Evolutionary conservation across 768 basidiomycete species (phyloP).

Genomic region (Boletus patriciae): DNA sequence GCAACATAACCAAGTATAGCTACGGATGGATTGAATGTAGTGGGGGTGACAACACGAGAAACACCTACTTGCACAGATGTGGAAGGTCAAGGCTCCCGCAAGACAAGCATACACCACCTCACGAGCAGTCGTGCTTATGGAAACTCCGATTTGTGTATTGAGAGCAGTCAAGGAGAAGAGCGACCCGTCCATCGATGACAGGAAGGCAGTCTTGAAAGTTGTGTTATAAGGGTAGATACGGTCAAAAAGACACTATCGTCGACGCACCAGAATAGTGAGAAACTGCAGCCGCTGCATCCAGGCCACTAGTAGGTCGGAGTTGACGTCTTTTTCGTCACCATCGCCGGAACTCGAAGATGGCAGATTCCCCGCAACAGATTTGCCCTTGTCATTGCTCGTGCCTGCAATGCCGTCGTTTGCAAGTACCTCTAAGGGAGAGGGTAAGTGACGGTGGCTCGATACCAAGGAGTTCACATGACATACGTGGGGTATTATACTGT

Average conservation of each 20-base stretch:
- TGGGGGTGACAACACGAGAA: neutral
- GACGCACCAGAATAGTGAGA: slow-evolving; percentile 31
- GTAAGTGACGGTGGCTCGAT: neutral
- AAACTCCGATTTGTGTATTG: slow-evolving; percentile 19
- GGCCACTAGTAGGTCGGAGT: slow-evolving; percentile 20
- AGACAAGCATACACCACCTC: slow-evolving; percentile 32
- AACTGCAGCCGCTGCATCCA: slow-evolving; percentile 31
- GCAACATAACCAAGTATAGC: slow-evolving; percentile 30
- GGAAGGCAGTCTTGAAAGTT: slow-evolving; percentile 30
- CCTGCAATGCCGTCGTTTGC: slow-evolving; percentile 9
- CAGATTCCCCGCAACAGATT: neutral
- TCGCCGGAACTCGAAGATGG: neutral
- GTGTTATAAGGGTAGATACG: neutral
- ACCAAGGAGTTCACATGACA: neutral
- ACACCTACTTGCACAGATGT: slow-evolving; percentile 30
- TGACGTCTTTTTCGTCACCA: slow-evolving; percentile 4
- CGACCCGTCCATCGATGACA: slow-evolving; percentile 28
- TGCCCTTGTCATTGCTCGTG: slow-evolving; percentile 1
- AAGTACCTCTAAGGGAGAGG: neutral
- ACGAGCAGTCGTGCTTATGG: slow-evolving; percentile 7
- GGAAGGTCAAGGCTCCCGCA: slow-evolving; percentile 32
- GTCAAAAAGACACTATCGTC: neutral
- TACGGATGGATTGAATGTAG: neutral
- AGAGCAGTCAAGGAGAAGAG: slow-evolving; percentile 29
- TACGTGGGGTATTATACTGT: slow-evolving; percentile 15